Percentiles rank a stretch among this genome's conserved stretches.
phyloP scores from a whole-genome alignment of 2,329 filamentous ascomycete genomes.

The Plenodomus tracheiphilus region DNA sequence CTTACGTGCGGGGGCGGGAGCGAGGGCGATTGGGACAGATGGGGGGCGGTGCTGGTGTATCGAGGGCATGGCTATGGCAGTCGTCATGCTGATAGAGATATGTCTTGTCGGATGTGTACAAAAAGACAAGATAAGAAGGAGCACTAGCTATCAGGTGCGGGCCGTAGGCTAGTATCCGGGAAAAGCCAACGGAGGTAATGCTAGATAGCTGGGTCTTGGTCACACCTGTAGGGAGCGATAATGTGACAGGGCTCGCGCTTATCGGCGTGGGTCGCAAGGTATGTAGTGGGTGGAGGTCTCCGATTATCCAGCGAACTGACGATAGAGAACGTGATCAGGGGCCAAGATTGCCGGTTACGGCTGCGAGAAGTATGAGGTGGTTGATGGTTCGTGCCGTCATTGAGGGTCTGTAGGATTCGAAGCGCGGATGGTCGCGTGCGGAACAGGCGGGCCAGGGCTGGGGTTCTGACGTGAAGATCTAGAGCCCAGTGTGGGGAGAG shows the following conservation, averaged over 20 bases:
- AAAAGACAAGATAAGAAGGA: conserved; percentile 32
- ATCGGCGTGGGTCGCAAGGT: conserved; percentile 27
- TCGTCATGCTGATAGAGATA: conserved; percentile 44
- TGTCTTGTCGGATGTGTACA: neutral
- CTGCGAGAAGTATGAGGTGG: conserved; percentile 48
- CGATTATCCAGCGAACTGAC: conserved; percentile 9
- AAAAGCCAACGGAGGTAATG: conserved; percentile 17
- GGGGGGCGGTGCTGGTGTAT: conserved; percentile 51
- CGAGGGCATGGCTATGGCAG: conserved; percentile 45
- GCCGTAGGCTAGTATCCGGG: conserved; percentile 36
- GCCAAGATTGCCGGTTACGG: conserved; percentile 44
- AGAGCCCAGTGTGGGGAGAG: conserved; percentile 25
- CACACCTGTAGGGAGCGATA: conserved; percentile 29
- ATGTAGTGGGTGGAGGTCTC: conserved; percentile 1
- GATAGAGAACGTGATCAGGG: conserved; percentile 24
- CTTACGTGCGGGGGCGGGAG: conserved; percentile 50
- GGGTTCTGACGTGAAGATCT: conserved; percentile 19
- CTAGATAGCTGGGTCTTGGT: conserved; percentile 19
- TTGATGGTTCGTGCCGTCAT: conserved; percentile 49
- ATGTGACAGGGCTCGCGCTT: conserved; percentile 34
- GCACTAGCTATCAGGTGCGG: conserved; percentile 31
- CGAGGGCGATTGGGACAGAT: conserved; percentile 51
- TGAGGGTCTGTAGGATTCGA: conserved; percentile 34
- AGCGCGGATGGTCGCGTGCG: conserved; percentile 11
- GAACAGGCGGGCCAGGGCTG: conserved; percentile 18